Conservation (phyloP, 306 rosid genomes). For the Trifolium pratense region DNA sequence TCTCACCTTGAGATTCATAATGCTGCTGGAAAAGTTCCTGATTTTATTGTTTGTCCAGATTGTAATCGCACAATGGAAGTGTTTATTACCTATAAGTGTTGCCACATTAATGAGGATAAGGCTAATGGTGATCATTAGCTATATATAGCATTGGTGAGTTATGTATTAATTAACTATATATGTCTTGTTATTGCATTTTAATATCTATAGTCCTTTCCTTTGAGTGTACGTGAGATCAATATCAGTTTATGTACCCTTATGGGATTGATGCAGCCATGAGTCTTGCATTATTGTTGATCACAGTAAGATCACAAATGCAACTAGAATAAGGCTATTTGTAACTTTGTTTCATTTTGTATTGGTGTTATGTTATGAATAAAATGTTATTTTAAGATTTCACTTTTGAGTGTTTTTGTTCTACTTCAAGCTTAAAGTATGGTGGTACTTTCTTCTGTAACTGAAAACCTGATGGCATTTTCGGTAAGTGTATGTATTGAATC, state of each 20-base stretch:
- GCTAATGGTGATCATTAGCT: neutral
- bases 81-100: slow-evolving; percentile 64
- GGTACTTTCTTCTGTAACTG: too few relatives aligned
- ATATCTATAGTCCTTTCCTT: too few relatives aligned
- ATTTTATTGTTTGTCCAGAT: slow-evolving; percentile 53
- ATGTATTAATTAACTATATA: too few relatives aligned
- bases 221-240: too few relatives aligned
- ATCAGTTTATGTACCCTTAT: neutral
- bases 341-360: neutral
- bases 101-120: slow-evolving; percentile 48
- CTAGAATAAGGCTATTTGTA: slow-evolving; percentile 13
- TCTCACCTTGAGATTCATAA: slow-evolving; percentile 47
- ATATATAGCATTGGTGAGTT: too few relatives aligned
- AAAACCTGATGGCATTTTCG: too few relatives aligned
- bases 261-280: neutral
- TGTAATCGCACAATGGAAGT: slow-evolving; percentile 62
- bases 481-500: too few relatives aligned
- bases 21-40: slow-evolving; percentile 48
- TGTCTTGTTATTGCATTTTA: too few relatives aligned
- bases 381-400: slow-evolving; percentile 5
- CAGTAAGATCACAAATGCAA: slow-evolving; percentile 3
- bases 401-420: neutral
- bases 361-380: neutral
- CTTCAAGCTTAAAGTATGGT: too few relatives aligned
- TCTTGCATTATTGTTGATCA: slow-evolving; percentile 21